These are phyloP conservation scores for Beauveria pseudobassiana DNA, from an alignment of 2,329 filamentous ascomycete species.

Conservation along the genomic window DNA sequence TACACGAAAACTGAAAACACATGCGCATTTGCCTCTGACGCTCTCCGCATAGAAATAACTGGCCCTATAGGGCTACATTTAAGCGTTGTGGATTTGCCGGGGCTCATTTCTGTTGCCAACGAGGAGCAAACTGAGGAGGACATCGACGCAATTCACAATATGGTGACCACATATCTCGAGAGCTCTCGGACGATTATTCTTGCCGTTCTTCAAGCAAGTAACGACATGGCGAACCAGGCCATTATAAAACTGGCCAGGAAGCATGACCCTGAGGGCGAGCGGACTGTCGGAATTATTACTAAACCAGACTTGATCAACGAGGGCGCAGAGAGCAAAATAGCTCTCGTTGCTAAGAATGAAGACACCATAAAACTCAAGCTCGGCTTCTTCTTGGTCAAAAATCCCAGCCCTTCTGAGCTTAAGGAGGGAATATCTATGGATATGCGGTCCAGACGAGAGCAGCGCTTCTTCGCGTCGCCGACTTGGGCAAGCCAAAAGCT, in stretches of 20 bases:
- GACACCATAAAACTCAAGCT: constrained; percentile 36
- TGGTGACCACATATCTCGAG: too few species aligned
- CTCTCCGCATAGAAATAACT: too few species aligned
- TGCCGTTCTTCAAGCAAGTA: too few species aligned
- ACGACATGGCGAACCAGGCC: too few species aligned
- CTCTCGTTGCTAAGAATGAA: constrained; percentile 21
- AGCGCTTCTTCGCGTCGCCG: constrained; percentile 32
- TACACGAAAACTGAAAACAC: too few species aligned
- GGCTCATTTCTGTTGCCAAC: too few species aligned
- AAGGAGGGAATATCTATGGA: constrained; percentile 27
- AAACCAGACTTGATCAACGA: constrained; percentile 30
- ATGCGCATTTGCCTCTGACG: too few species aligned
- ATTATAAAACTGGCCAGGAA: constrained; percentile 15
- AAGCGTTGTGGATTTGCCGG: too few species aligned
- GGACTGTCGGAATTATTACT: constrained; percentile 37
- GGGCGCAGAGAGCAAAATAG: constrained; percentile 17
- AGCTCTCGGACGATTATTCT: too few species aligned
- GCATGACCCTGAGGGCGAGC: constrained; percentile 24
- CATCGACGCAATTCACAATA: too few species aligned
- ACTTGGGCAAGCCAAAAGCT: constrained; percentile 23
- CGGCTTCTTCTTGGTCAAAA: constrained; percentile 28
- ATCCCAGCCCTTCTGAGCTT: constrained; percentile 26
- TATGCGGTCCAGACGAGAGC: constrained; percentile 27
- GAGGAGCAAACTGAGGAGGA: too few species aligned
- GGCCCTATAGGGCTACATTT: too few species aligned